Percentiles rank a stretch among this genome's conserved stretches.
These are phyloP conservation scores for Yamadazyma kitorensis DNA, from an alignment of 805 yeast species.

Conservation along the genomic window DNA sequence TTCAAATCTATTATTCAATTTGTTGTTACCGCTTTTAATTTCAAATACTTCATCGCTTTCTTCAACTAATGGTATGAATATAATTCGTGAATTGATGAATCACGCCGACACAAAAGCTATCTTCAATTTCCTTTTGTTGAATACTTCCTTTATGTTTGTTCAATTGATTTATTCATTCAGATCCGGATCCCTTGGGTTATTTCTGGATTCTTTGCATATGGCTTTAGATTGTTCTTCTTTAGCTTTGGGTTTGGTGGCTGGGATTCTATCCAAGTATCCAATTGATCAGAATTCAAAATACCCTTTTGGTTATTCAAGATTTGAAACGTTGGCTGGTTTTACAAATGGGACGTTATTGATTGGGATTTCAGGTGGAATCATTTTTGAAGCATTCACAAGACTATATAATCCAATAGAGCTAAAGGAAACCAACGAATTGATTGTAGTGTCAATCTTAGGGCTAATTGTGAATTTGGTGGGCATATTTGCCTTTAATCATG, in stretches of 20 bases:
- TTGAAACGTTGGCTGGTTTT: constrained; percentile 92
- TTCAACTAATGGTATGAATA: constrained; percentile 3
- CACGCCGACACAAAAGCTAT: constrained; percentile 78
- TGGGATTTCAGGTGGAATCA: constrained; percentile 86
- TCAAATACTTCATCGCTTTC: not conserved
- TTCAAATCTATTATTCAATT: constrained; percentile 1
- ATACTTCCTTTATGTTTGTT: constrained; percentile 90
- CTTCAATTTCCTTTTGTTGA: constrained; percentile 79
- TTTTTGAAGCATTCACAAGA: constrained; percentile 83
- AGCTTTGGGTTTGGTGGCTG: constrained; percentile 85
- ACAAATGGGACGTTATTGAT: constrained; percentile 87
- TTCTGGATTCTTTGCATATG: constrained; percentile 96
- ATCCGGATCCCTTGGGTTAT: constrained; percentile 84
- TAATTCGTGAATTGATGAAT: constrained; percentile 24
- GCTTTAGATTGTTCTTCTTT: constrained; percentile 90
- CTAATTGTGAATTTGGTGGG: constrained; percentile 88
- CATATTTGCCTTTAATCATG: constrained; percentile 90
- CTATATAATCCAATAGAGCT: constrained; percentile 73
- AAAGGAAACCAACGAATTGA: constrained; percentile 76
- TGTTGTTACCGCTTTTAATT: constrained; percentile 3
- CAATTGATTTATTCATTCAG: constrained; percentile 90
- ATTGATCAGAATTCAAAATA: constrained; percentile 57
- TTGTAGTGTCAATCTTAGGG: constrained; percentile 83
- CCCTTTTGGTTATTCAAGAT: constrained; percentile 82
- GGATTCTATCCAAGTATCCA: constrained; percentile 45